Conservation (phyloP, 2,329 filamentous ascomycete species). For the Zasmidium citrigriseum region DNA sequence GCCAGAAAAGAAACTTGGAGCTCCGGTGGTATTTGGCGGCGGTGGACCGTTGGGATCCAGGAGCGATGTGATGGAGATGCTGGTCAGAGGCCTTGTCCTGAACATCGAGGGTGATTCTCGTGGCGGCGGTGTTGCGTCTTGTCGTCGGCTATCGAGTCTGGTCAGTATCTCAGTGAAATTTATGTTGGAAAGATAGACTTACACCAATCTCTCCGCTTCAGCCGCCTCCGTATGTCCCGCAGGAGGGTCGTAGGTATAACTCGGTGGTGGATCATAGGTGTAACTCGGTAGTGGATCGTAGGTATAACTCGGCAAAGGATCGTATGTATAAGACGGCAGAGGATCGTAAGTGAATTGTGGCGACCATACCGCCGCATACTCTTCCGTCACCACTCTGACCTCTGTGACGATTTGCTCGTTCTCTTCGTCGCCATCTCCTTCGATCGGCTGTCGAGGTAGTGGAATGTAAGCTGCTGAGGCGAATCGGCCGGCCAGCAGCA, state of each 20-base stretch:
- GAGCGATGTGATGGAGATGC: not conserved
- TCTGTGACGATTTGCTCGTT: not conserved
- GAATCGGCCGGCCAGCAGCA: constrained; percentile 16
- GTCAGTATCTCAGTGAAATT: too few relatives aligned
- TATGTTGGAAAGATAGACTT: not conserved
- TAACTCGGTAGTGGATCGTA: not conserved
- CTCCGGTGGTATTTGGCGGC: not conserved
- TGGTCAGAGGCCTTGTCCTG: not conserved
- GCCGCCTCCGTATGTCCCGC: not conserved
- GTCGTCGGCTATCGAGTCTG: not conserved
- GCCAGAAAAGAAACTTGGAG: too few relatives aligned
- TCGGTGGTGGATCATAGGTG: not conserved
- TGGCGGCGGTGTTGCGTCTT: not conserved
- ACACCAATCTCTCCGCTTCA: not conserved
- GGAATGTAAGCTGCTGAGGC: constrained; percentile 5
- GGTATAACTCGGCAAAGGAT: not conserved
- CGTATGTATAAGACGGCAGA: not conserved
- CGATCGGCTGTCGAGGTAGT: not conserved
- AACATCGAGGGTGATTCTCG: not conserved
- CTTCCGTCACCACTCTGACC: not conserved
- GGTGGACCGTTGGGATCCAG: not conserved
- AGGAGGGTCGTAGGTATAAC: not conserved
- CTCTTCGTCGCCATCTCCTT: not conserved
- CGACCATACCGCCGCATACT: too few relatives aligned
- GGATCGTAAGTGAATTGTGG: constrained; percentile 2